Conservation (phyloP, 352 stramenopile genomes). For the Phytopythium helicoides region DNA sequence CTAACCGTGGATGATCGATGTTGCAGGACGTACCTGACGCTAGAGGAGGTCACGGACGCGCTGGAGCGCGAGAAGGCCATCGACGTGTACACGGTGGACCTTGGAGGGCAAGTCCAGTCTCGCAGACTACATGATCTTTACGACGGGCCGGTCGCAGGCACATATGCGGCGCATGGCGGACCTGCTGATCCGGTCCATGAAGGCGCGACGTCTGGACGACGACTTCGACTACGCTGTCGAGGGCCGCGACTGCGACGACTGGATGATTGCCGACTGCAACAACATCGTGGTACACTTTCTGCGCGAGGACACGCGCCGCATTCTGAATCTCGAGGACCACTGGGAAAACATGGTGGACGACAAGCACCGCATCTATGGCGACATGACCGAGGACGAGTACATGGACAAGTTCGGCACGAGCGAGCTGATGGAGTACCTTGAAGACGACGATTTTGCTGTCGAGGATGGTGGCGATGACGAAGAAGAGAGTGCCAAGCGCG, state of each 20-base stretch:
- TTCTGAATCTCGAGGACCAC: conserved; percentile 74
- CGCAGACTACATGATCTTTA: conserved; percentile 90
- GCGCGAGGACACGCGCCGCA: conserved; percentile 67
- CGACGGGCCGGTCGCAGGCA: conserved; percentile 70
- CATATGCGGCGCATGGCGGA: conserved; percentile 90
- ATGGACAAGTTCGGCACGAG: conserved; percentile 87
- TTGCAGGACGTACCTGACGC: conserved; percentile 58
- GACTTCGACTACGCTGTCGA: conserved; percentile 84
- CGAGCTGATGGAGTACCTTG: conserved; percentile 80
- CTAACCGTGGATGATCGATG: neutral
- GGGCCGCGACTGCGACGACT: conserved; percentile 89
- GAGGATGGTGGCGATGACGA: conserved; percentile 16
- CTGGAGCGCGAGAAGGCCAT: conserved; percentile 76
- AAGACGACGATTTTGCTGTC: conserved; percentile 53
- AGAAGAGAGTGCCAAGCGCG: conserved; percentile 1
- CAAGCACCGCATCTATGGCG: conserved; percentile 75
- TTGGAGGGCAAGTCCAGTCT: conserved; percentile 77
- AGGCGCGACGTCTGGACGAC: conserved; percentile 55
- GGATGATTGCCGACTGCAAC: conserved; percentile 92
- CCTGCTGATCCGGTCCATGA: conserved; percentile 86
- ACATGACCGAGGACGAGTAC: conserved; percentile 84
- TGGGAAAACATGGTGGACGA: conserved; percentile 85
- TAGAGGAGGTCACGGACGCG: conserved; percentile 64
- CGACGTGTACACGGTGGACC: conserved; percentile 72
- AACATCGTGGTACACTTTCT: conserved; percentile 90